Evolutionary conservation across 2,329 filamentous ascomycete species (phyloP).

Genomic region (Hypoxylon sp.): DNA sequence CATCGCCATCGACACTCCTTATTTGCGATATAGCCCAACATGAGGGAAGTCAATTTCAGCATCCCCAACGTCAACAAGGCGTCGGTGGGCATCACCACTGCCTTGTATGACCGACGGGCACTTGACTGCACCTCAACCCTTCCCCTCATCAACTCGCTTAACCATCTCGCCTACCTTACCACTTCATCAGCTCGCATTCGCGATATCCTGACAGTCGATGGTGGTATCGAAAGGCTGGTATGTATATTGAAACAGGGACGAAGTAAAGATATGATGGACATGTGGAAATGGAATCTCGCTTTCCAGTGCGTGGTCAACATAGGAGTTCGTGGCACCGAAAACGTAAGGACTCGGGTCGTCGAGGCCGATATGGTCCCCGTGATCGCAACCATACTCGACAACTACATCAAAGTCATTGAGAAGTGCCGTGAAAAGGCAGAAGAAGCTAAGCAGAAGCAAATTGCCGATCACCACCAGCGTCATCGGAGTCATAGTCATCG

Average conservation of each 20-base stretch:
- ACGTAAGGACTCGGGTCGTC: conserved; percentile 92
- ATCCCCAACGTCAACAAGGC: conserved; percentile 99
- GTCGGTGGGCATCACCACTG: conserved; percentile 97
- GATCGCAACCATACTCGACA: conserved; percentile 97
- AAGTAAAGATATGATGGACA: conserved; percentile 99
- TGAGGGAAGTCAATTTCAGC: conserved; percentile 99
- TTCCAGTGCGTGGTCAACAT: conserved; percentile 99
- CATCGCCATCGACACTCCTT: conserved; percentile 40
- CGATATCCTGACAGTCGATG: conserved; percentile 98
- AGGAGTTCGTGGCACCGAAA: conserved; percentile 94
- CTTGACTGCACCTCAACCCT: conserved; percentile 98
- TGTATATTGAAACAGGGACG: conserved; percentile 98
- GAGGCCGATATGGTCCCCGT: conserved; percentile 99
- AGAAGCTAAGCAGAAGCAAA: conserved; percentile 81
- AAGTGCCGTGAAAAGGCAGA: conserved; percentile 90
- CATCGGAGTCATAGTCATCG: conserved; percentile 67
- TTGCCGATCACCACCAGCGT: conserved; percentile 67
- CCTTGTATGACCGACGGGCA: conserved; percentile 95
- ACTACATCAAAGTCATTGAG: conserved; percentile 97
- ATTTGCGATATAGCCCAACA: conserved; percentile 67
- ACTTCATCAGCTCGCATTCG: conserved; percentile 97
- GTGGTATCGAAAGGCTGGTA: conserved; percentile 94
- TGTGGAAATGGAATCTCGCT: conserved; percentile 99
- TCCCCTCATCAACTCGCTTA: conserved; percentile 98
- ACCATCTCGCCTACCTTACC: conserved; percentile 97